Evolutionary conservation across 2,329 filamentous ascomycete species (phyloP), one percentile per base, ranked within the genome.

Genomic region (Pseudogymnoascus sp.): DNA sequence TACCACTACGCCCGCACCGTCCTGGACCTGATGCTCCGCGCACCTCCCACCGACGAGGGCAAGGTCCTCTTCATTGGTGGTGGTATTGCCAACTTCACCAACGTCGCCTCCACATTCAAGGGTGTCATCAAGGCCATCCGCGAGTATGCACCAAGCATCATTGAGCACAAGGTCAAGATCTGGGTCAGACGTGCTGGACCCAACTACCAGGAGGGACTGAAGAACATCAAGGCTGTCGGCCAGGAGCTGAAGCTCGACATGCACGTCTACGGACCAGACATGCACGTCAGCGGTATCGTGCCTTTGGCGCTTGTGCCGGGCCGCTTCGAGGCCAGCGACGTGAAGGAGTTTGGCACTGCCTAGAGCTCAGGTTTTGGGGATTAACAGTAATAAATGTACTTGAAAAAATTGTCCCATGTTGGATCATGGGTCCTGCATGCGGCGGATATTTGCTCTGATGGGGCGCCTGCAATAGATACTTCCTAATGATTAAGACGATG

Each of bases 31-130:
- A 96, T 99, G 91, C 90, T 99, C 72, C 91, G 95, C 71, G 89
- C 93, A 64, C 93, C 95, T 65, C 79, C 86, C 76, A 83, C 86
- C 78, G 85, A 90, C 67, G 89, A 97, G 75, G 95, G 95, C 83
- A 99, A 98, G 86, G 92, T 99, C 63, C 89, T 99, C 70, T 99
- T 99, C 86, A 98, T 99, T 71, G 95, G 95, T 79, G 95, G 95
- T 82, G 95, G 95, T 85, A 99, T 99, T 85, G 95, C 95, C 85
- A 99, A 99, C 89, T 99, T 99, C 84, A 99, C 95, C 84, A 99
- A 98, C 81, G 95, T 99, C 63, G 95, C 95, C 67, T 95, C 90
- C 73, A 99, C 95, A 69, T 99, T 99, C 90, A 99, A 99, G 87
- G 95, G 95, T 83, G 93, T 99, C 78, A 99, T 99, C 77, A 90